Evolutionary conservation across 257 asterid genomes (phyloP).

Genomic region (Solanum neorickii): DNA sequence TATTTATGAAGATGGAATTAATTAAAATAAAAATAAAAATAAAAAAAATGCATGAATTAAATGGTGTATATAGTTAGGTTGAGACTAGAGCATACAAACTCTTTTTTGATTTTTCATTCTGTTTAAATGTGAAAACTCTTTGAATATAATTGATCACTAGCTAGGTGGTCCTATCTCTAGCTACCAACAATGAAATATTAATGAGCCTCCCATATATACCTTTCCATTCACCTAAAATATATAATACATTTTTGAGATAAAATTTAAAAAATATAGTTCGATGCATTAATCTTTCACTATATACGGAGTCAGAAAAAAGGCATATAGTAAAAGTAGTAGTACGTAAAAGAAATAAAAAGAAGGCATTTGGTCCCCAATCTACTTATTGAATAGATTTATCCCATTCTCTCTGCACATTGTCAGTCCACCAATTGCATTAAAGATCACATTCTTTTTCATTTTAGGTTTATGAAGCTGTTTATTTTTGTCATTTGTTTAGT

Average conservation of each 20-base stretch:
- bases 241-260: not conserved
- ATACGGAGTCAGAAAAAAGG: not conserved
- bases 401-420: not conserved
- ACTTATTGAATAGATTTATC: not conserved
- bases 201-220: not conserved
- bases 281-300: not conserved
- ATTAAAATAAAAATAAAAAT: too few species aligned
- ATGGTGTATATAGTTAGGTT: not conserved
- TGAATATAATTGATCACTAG: not conserved
- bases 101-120: not conserved
- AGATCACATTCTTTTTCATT: not conserved
- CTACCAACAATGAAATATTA: not conserved
- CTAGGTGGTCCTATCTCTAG: not conserved
- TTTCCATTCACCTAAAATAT: not conserved
- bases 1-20: not conserved
- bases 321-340: not conserved
- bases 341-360: not conserved
- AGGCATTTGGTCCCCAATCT: not conserved
- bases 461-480: not conserved
- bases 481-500: too few species aligned
- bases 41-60: too few species aligned
- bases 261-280: too few species aligned
- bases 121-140: not conserved
- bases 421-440: not conserved
- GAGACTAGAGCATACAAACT: not conserved